Evolutionary conservation across 257 asterid genomes (phyloP), one percentile per base, ranked within the genome.

Genomic region (Nyctanthes arbortristis): DNA sequence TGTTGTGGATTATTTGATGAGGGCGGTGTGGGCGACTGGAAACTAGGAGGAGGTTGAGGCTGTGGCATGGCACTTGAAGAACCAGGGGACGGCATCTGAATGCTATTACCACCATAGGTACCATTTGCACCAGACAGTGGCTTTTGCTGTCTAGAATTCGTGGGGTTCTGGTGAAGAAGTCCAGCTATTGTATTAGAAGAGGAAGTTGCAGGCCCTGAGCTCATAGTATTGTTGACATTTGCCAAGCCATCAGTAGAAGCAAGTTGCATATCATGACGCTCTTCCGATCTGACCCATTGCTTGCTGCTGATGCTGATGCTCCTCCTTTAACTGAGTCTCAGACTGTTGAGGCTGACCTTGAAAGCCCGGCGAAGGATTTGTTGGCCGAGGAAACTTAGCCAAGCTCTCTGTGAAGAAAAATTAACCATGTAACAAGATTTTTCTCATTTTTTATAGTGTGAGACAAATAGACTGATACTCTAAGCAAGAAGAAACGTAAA

Each of bases 371-470:
- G 94, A 81, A 32, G 90, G 72, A 71, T 78, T 80, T 40, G 90
- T 70, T 55, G 84, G 76, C 73, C 97, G 82, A 60, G 97, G 99
- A 77, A 88, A 91, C 85, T 91, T 94, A 62, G 95, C 77, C 86
- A 94, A 81, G 77, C 97, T 94, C 81, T 94, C 99, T 93, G 91
- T 4, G 62, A 66, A 82, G 69, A 67, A 32, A 71, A 77, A 52
- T 61, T 25, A 34, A 33, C 22, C 57, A 49, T 49, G 58, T 27
- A 40, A 0, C 4, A 40, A 40, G 18, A 40, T 40, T 40, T 40
- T 40, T 14, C 52, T 0, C 7, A 3, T 13, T 18, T 14, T 12
- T 12, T 12, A 40, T 14, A 14, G 52, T 4, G 52, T 4, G 52
- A 40, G 22, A 20, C 4, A 14, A 40, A 40, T 40, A 40, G 16